Conservation (phyloP, 1,139 yeast genomes). For the Candida tunisiensis region DNA sequence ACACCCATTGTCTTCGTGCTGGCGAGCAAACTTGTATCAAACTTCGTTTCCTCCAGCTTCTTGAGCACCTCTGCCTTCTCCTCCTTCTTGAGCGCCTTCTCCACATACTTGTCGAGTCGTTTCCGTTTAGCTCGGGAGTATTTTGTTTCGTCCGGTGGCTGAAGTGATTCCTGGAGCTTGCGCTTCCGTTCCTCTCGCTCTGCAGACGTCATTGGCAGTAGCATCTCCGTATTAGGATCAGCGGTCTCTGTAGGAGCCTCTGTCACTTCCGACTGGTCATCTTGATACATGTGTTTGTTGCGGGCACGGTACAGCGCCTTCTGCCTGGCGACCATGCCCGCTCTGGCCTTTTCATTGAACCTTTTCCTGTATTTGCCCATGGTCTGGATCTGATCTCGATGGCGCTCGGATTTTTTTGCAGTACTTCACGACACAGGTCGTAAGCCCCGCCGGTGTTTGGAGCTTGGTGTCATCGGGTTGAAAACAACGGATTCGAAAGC, state of each 20-base stretch:
- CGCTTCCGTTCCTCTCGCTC: constrained; percentile 54
- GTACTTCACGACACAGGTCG: no score
- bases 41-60: constrained; percentile 44
- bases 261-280: constrained; percentile 22
- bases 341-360: constrained; percentile 71
- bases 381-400: no score
- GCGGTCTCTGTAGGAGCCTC: constrained; percentile 11
- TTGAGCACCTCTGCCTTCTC: constrained; percentile 67
- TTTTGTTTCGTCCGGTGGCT: constrained; percentile 48
- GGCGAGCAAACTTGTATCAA: constrained; percentile 52
- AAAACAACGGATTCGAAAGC: no score
- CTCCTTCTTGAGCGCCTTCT: constrained; percentile 41
- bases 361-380: constrained; percentile 78
- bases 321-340: constrained; percentile 74
- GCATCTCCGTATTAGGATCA: constrained; percentile 47
- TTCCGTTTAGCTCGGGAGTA: constrained; percentile 61
- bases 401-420: no score
- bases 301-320: constrained; percentile 51
- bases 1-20: constrained; percentile 67
- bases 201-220: constrained; percentile 30
- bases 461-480: no score
- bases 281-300: constrained; percentile 43
- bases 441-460: no score
- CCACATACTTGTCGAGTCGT: constrained; percentile 28
- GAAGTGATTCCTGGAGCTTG: constrained; percentile 40